Conservation (phyloP, 345 rosid genomes). For the Corymbia maculata region DNA sequence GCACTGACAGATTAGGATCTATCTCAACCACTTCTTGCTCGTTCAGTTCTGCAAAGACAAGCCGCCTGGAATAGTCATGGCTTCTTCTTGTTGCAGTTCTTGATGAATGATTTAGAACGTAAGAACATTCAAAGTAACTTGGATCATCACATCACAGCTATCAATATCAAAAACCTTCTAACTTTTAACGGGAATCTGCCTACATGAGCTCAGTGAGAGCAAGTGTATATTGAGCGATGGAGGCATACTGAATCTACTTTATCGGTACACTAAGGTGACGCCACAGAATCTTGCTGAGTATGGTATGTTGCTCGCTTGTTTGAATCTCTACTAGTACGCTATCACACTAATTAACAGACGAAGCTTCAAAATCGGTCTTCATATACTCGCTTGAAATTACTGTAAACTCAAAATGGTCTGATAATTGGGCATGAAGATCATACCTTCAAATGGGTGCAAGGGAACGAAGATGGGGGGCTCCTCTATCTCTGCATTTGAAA, state of each 20-base stretch:
- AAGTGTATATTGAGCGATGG: background rate
- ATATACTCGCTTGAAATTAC: background rate
- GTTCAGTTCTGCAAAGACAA: slow-evolving; percentile 16
- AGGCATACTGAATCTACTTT: background rate
- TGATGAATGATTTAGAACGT: background rate
- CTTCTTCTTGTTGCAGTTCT: background rate
- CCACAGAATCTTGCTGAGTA: background rate
- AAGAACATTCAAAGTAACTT: background rate
- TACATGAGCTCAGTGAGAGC: background rate
- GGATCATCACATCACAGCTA: background rate
- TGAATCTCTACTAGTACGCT: background rate
- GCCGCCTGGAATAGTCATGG: background rate
- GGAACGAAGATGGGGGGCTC: slow-evolving; percentile 49
- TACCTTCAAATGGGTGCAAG: slow-evolving; percentile 43
- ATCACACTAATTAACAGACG: background rate
- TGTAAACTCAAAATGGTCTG: background rate
- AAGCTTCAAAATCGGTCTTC: background rate
- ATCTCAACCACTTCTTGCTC: slow-evolving; percentile 31
- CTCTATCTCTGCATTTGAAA: slow-evolving; percentile 37
- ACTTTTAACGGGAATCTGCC: background rate
- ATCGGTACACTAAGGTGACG: background rate
- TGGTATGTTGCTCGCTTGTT: background rate
- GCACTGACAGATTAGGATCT: slow-evolving; percentile 18
- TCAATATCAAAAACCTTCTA: background rate
- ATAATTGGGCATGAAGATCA: background rate